Percentiles rank a stretch among this genome's conserved stretches.
Evolutionary conservation across 2,329 filamentous ascomycete species (phyloP).

Genomic region (Fusarium sp.): DNA sequence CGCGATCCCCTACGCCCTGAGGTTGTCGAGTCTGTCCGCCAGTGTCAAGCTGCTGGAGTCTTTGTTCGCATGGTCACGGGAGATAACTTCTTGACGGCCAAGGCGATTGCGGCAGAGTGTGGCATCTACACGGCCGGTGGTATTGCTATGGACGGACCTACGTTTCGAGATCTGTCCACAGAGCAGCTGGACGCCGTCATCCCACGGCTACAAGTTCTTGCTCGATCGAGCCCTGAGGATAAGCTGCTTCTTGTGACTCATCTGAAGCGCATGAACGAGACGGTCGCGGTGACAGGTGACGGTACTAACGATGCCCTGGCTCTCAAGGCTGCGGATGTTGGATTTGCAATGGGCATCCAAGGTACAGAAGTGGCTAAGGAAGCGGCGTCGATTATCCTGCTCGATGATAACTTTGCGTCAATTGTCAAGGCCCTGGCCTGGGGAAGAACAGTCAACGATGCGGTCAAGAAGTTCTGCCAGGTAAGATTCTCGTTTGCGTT

Average conservation of each 20-base stretch:
- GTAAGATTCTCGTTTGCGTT: constrained; percentile 39
- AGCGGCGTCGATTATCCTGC: constrained; percentile 74
- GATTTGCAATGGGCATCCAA: constrained; percentile 76
- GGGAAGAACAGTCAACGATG: constrained; percentile 77
- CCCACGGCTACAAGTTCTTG: constrained; percentile 63
- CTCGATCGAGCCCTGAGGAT: constrained; percentile 70
- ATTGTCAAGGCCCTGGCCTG: constrained; percentile 76
- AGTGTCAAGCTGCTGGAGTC: constrained; percentile 72
- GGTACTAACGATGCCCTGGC: constrained; percentile 76
- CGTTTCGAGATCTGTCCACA: constrained; percentile 68
- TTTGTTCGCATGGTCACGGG: constrained; percentile 72
- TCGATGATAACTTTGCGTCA: constrained; percentile 75
- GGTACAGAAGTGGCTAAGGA: constrained; percentile 77
- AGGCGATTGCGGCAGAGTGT: constrained; percentile 73
- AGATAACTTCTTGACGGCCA: constrained; percentile 67
- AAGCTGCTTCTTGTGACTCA: constrained; percentile 67
- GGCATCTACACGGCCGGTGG: constrained; percentile 72
- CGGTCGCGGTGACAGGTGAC: constrained; percentile 74
- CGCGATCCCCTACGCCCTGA: constrained; percentile 72
- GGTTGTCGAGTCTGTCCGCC: constrained; percentile 69
- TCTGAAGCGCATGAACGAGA: constrained; percentile 67
- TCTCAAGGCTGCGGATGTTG: constrained; percentile 74
- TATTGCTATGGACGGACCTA: constrained; percentile 74
- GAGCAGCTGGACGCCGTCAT: constrained; percentile 65
- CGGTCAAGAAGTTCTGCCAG: constrained; percentile 76